Evolutionary conservation across 2,329 filamentous ascomycete genomes (phyloP).

Genomic region (Scleromitrula shiraiana): DNA sequence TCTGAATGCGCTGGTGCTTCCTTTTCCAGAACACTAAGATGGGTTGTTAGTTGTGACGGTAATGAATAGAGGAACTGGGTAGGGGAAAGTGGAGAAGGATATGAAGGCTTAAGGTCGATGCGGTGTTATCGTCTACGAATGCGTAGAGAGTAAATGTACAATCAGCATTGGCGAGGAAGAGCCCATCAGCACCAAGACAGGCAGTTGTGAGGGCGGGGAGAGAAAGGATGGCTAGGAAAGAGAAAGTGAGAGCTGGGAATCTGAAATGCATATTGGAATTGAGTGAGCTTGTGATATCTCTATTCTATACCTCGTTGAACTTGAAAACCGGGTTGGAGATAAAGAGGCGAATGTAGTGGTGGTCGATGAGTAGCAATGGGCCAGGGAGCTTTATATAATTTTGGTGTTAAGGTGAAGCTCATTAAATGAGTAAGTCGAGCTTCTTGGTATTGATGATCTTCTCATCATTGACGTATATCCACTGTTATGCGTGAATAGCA

Average conservation of each 20-base stretch:
- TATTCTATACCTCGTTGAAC: not conserved
- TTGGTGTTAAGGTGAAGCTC: no score
- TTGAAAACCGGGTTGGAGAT: not conserved
- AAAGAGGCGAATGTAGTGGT: no score
- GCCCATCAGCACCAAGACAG: not conserved
- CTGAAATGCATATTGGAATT: not conserved
- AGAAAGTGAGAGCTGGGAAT: not conserved
- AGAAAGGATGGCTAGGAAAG: not conserved
- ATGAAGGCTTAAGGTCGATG: not conserved
- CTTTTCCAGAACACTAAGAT: not conserved
- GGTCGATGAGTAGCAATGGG: no score
- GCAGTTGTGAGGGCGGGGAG: not conserved
- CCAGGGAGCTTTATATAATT: no score
- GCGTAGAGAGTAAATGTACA: constrained; percentile 1
- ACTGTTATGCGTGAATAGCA: no score
- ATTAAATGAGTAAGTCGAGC: no score
- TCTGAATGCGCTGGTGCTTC: not conserved
- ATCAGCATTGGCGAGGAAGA: not conserved
- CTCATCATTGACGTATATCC: no score
- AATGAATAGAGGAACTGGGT: no score
- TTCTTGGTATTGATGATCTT: no score
- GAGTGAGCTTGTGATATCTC: no score
- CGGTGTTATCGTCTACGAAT: not conserved
- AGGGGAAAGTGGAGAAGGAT: not conserved
- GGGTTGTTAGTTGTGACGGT: not conserved